A percentile compares a stretch with the other conserved stretches of the same genome.
Evolutionary conservation across 495 filamentous ascomycete species (phyloP).

Genomic region (Lophiostoma macrostomum): DNA sequence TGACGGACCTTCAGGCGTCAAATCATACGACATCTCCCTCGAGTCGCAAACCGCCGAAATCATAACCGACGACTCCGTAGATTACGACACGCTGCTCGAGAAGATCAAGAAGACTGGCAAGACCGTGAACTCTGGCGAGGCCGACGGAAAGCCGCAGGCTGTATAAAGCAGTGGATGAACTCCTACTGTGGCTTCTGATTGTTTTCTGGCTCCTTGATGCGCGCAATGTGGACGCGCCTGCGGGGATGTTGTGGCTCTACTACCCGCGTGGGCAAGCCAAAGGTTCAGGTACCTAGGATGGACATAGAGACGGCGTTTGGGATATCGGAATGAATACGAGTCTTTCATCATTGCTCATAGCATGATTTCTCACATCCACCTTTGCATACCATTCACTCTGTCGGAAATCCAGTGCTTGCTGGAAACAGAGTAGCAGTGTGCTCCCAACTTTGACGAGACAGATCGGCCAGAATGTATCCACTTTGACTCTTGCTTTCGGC

Average conservation of each 20-base stretch:
- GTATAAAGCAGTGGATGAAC: constrained; percentile 11
- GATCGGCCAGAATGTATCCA: too few species aligned
- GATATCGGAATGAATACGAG: too few species aligned
- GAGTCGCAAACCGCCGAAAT: constrained; percentile 76
- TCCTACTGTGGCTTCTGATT: neutral
- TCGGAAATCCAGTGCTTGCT: too few species aligned
- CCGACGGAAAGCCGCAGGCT: constrained; percentile 40
- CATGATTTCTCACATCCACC: too few species aligned
- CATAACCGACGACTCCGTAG: constrained; percentile 58
- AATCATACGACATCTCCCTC: constrained; percentile 80
- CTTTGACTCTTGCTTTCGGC: too few species aligned
- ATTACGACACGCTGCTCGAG: constrained; percentile 76
- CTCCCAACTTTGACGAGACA: too few species aligned
- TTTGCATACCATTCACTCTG: too few species aligned
- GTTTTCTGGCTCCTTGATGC: neutral
- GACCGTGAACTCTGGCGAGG: constrained; percentile 73
- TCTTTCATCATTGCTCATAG: too few species aligned
- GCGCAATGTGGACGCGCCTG: neutral
- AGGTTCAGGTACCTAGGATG: too few species aligned
- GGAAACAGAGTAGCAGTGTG: too few species aligned
- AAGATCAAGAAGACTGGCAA: constrained; percentile 97
- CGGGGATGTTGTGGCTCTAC: neutral
- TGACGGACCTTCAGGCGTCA: constrained; percentile 66
- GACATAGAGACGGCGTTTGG: too few species aligned
- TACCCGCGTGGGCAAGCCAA: too few species aligned